phyloP scores from a whole-genome alignment of 306 rosid genomes.

The Corylus avellana region DNA sequence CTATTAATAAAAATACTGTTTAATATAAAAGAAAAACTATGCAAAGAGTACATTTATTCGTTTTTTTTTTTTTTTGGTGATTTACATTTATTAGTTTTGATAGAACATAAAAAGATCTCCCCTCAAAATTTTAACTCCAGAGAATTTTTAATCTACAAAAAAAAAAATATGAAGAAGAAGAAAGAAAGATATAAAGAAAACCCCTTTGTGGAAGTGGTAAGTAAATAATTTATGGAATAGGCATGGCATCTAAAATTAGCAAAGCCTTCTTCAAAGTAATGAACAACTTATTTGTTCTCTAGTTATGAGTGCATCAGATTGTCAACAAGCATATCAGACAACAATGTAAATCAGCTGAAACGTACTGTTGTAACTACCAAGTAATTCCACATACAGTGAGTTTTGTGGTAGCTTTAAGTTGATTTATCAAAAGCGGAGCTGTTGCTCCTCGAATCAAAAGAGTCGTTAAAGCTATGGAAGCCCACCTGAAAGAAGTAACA shows the following conservation, averaged over 20 bases:
- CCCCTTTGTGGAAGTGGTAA: not conserved
- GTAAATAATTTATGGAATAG: not conserved
- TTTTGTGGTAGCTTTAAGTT: conserved; percentile 76
- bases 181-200: too few relatives aligned
- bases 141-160: not conserved
- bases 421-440: conserved; percentile 69
- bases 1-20: not conserved
- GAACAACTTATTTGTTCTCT: not conserved
- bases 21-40: not conserved
- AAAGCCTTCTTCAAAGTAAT: not conserved
- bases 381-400: conserved; percentile 60
- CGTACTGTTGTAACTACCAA: conserved; percentile 9
- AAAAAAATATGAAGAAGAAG: not conserved
- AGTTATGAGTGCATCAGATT: not conserved
- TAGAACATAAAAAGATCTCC: not conserved
- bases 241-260: not conserved
- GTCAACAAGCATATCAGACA: not conserved
- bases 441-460: conserved; percentile 66
- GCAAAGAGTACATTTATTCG: not conserved
- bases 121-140: not conserved
- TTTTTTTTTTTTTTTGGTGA: not conserved
- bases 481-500: conserved; percentile 71
- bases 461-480: conserved; percentile 66
- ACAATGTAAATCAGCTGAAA: not conserved
- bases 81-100: not conserved